Percentiles rank a stretch among this genome's conserved stretches.
These are phyloP conservation scores for Nitzschia palea DNA, from an alignment of 108 stramenopile genomes.

Conservation along the genomic window DNA sequence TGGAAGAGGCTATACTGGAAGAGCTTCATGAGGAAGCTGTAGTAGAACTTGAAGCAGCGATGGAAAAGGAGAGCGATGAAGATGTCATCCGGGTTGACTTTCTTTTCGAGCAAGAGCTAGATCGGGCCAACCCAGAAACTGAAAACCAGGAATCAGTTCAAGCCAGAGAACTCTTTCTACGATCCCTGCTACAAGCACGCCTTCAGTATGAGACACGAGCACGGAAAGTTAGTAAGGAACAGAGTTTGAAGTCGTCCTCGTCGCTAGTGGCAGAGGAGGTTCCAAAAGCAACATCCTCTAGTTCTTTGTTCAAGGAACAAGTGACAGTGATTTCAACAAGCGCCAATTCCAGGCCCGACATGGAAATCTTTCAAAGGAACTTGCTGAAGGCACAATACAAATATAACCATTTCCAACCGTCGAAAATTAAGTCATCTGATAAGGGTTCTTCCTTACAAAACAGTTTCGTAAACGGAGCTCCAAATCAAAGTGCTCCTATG, in stretches of 20 bases:
- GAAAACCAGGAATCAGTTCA: neutral
- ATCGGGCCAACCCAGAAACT: neutral
- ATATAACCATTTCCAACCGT: no score
- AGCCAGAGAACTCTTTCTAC: conserved; percentile 3
- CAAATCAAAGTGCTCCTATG: neutral
- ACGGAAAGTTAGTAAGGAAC: no score
- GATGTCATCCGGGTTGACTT: neutral
- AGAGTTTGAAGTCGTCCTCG: no score
- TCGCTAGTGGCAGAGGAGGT: no score
- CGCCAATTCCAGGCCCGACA: neutral
- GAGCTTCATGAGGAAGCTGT: neutral
- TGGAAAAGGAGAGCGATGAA: neutral
- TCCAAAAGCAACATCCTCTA: no score
- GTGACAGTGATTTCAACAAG: no score
- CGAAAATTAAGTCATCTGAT: no score
- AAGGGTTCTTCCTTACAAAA: no score
- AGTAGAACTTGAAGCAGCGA: neutral
- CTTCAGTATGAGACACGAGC: conserved; percentile 5
- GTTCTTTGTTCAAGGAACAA: no score
- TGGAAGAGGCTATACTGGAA: neutral
- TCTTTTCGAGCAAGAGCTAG: neutral
- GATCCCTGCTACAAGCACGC: neutral
- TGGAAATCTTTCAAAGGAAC: neutral
- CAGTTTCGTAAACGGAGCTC: neutral
- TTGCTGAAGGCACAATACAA: neutral